Evolutionary conservation across 306 rosid species (phyloP).

Genomic region (Sechiopsis laciniata): DNA sequence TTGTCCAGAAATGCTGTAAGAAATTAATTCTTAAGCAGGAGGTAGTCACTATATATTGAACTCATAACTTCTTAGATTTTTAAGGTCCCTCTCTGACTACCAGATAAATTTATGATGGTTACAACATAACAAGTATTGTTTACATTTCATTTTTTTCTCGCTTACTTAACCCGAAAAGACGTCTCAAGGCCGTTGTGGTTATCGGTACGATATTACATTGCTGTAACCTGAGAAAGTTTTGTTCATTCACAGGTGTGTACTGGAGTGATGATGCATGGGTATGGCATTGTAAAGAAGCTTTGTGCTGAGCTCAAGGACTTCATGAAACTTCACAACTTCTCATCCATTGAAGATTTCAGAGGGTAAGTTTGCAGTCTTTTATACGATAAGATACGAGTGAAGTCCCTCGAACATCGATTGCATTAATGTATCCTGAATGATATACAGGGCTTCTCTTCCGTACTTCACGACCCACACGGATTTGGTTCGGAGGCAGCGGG

Average conservation of each 20-base stretch:
- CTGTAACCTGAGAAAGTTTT: too few species aligned
- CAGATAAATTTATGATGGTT: too few species aligned
- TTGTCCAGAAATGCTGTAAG: too few species aligned
- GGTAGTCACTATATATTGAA: too few species aligned
- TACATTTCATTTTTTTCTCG: neutral
- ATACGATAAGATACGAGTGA: too few species aligned
- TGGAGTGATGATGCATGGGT: constrained; percentile 99
- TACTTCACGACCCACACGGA: constrained; percentile 91
- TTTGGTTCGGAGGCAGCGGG: constrained; percentile 76
- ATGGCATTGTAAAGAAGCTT: constrained; percentile 84
- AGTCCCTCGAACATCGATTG: neutral
- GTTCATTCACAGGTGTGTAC: constrained; percentile 48
- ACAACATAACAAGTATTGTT: neutral
- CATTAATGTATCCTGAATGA: neutral
- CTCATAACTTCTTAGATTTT: too few species aligned
- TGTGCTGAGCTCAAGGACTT: constrained; percentile 75
- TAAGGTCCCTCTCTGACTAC: too few species aligned
- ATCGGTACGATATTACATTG: too few species aligned
- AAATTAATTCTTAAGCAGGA: too few species aligned
- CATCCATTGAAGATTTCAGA: constrained; percentile 83
- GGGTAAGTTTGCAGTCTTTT: constrained; percentile 44
- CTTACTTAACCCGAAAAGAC: neutral
- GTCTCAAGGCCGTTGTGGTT: neutral
- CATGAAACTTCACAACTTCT: constrained; percentile 76
- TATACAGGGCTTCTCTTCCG: constrained; percentile 60